Evolutionary conservation across 1,284 basidiomycete genomes (phyloP).

Genomic region (Cryptococcus sp.): DNA sequence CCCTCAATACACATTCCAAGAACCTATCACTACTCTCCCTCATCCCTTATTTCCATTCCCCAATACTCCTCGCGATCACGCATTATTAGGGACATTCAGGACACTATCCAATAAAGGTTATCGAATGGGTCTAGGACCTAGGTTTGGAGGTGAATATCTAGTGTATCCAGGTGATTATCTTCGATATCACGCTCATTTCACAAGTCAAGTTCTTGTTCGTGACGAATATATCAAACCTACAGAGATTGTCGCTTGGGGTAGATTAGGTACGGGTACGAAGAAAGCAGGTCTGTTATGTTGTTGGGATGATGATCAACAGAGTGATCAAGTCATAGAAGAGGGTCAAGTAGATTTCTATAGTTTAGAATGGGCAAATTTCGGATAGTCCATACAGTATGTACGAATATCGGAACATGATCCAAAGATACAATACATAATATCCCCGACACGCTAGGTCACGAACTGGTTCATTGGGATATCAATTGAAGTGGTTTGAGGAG

Average conservation of each 20-base stretch:
- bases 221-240: constrained; percentile 65
- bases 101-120: constrained; percentile 27
- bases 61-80: constrained; percentile 21
- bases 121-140: constrained; percentile 57
- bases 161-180: constrained; percentile 97
- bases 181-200: constrained; percentile 95
- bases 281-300: constrained; percentile 89
- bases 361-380: constrained; percentile 89
- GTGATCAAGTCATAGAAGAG: constrained; percentile 17
- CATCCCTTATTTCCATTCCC: constrained; percentile 32
- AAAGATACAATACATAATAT: constrained; percentile 7
- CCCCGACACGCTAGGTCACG: background rate
- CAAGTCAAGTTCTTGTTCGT: constrained; percentile 70
- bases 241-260: constrained; percentile 90
- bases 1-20: constrained; percentile 3
- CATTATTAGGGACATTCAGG: constrained; percentile 30
- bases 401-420: no score
- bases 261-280: constrained; percentile 94
- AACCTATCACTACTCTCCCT: constrained; percentile 22
- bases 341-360: constrained; percentile 69
- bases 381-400: constrained; percentile 47
- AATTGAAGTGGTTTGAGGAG: background rate
- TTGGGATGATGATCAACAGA: constrained; percentile 60
- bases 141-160: constrained; percentile 90
- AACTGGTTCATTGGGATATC: background rate